These are phyloP conservation scores for Metroxylon sagu DNA, from an alignment of 176 grass and related monocot genomes.

Conservation along the genomic window DNA sequence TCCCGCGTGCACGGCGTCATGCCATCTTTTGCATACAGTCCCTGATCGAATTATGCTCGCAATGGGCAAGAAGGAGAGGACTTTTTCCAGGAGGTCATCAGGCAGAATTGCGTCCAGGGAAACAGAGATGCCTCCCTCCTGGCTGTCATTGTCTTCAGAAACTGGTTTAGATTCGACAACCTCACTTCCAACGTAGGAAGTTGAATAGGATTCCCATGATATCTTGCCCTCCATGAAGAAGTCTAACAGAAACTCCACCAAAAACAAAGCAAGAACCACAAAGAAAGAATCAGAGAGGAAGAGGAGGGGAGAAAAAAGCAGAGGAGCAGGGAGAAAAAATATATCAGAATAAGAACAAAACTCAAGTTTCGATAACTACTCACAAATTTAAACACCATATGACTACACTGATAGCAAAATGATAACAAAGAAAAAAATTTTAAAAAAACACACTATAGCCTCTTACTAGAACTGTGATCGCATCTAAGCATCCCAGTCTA, in stretches of 20 bases:
- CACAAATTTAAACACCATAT: no score
- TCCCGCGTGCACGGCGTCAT: neutral
- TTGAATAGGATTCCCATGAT: neutral
- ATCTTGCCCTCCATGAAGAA: constrained; percentile 4
- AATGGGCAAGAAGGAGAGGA: constrained; percentile 13
- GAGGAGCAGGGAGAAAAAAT: no score
- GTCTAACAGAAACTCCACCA: neutral
- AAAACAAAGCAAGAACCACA: neutral
- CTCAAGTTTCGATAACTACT: no score
- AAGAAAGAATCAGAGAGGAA: neutral
- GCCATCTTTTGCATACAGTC: constrained; percentile 8
- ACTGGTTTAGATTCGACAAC: neutral
- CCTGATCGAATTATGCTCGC: constrained; percentile 9
- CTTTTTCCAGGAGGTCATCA: constrained; percentile 14
- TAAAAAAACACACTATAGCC: no score
- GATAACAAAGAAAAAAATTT: no score
- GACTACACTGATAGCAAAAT: no score
- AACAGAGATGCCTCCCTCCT: neutral
- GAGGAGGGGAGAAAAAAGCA: no score
- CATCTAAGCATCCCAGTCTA: no score
- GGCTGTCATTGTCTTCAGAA: neutral
- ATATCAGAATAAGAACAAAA: no score
- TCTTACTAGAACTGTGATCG: no score
- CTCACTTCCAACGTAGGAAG: neutral
- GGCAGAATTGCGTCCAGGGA: constrained; percentile 9